phyloP scores from a whole-genome alignment of 1,284 basidiomycete genomes.

The Sporisorium scitamineum region DNA sequence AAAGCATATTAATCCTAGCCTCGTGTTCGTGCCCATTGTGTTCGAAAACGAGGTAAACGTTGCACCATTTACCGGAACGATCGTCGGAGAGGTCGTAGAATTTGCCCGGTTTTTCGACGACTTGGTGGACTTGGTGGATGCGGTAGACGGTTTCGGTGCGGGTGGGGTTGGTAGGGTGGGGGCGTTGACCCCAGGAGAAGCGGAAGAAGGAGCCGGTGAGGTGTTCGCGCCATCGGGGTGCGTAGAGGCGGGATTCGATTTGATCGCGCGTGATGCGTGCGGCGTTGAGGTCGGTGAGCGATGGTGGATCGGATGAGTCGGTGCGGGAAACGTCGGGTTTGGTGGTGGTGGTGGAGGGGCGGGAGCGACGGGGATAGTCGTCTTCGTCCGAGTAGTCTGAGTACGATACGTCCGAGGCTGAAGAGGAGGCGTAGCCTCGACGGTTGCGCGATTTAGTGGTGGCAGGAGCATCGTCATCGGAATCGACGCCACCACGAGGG shows the following conservation, averaged over 20 bases:
- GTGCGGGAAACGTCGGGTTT: background rate
- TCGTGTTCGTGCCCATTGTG: slow-evolving; percentile 50
- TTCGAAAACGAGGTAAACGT: slow-evolving; percentile 53
- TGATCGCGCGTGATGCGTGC: slow-evolving; percentile 76
- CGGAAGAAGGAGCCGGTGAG: slow-evolving; percentile 75
- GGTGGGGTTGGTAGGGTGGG: slow-evolving; percentile 72
- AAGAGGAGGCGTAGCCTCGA: slow-evolving; percentile 15
- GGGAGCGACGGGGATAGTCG: slow-evolving; percentile 17
- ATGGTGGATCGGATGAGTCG: slow-evolving; percentile 72
- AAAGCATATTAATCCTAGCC: slow-evolving; percentile 43
- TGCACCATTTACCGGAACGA: slow-evolving; percentile 51
- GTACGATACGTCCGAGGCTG: slow-evolving; percentile 14
- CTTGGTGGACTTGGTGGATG: slow-evolving; percentile 79
- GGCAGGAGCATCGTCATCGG: slow-evolving; percentile 39
- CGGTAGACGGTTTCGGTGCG: slow-evolving; percentile 79
- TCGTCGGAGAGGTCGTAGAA: slow-evolving; percentile 79
- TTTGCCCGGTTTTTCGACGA: slow-evolving; percentile 74
- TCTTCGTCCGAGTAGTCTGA: slow-evolving; percentile 58
- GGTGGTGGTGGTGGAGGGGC: background rate
- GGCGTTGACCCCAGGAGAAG: slow-evolving; percentile 60
- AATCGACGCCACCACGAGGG: slow-evolving; percentile 7
- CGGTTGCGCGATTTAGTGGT: slow-evolving; percentile 14
- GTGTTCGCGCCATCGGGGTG: slow-evolving; percentile 82
- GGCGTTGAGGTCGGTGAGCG: slow-evolving; percentile 74
- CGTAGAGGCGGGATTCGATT: slow-evolving; percentile 77